These are phyloP conservation scores for Arctium minus DNA, from an alignment of 129 eudicot genomes.

Conservation along the genomic window DNA sequence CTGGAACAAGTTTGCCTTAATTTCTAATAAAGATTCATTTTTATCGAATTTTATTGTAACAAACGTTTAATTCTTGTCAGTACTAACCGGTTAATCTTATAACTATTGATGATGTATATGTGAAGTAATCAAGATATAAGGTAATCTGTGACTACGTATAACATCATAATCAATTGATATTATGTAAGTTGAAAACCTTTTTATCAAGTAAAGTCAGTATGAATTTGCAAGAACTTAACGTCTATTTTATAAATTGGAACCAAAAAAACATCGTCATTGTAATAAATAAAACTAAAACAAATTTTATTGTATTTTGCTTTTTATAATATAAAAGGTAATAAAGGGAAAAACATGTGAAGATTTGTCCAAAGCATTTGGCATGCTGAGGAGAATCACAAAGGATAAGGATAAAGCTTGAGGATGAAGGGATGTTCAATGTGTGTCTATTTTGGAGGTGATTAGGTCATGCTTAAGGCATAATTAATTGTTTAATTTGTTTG, in stretches of 20 bases:
- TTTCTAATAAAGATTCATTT: too few relatives aligned
- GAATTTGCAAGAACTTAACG: not conserved
- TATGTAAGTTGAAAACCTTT: not conserved
- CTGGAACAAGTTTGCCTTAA: not conserved
- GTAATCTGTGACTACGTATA: not conserved
- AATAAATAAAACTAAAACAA: not conserved
- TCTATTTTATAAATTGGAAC: too few relatives aligned
- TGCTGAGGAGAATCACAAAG: constrained; percentile 28
- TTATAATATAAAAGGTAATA: constrained; percentile 5
- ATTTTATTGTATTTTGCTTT: not conserved
- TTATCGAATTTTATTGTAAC: too few relatives aligned
- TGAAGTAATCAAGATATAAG: not conserved
- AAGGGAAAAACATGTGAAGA: constrained; percentile 29
- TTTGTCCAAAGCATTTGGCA: constrained; percentile 27
- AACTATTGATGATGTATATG: not conserved
- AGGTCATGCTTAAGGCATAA: constrained; percentile 8
- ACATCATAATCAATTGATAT: not conserved
- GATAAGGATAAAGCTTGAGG: constrained; percentile 26
- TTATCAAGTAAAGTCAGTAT: not conserved
- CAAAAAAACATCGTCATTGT: not conserved
- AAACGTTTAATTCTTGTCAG: too few relatives aligned
- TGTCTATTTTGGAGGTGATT: not conserved
- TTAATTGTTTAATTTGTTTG: not conserved
- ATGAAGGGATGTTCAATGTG: constrained; percentile 18
- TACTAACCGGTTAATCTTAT: not conserved